Percentiles rank a stretch among this genome's conserved stretches.
These are phyloP conservation scores for Suillus ampliporus DNA, from an alignment of 768 basidiomycete species.

Conservation along the genomic window DNA sequence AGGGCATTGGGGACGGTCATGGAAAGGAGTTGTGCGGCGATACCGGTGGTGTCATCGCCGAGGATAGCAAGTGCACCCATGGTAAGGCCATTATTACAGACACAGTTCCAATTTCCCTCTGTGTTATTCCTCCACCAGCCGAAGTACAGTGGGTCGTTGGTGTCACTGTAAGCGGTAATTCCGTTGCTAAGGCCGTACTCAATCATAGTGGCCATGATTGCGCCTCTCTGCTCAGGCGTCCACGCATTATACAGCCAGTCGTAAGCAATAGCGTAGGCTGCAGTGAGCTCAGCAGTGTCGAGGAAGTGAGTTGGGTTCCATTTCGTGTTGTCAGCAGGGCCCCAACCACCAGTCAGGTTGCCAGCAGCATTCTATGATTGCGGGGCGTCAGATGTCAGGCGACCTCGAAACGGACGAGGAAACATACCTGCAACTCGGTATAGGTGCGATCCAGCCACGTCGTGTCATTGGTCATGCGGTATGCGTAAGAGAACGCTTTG, in stretches of 20 bases:
- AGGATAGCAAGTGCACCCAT: conserved; percentile 91
- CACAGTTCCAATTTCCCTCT: conserved; percentile 98
- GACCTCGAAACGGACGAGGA: conserved; percentile 4
- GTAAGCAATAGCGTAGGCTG: conserved; percentile 91
- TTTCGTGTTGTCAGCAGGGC: conserved; percentile 58
- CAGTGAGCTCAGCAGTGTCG: conserved; percentile 87
- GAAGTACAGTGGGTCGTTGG: conserved; percentile 36
- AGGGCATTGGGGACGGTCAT: conserved; percentile 77
- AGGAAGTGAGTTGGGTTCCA: conserved; percentile 96
- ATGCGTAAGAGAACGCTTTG: conserved; percentile 93
- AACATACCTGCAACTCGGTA: conserved; percentile 80
- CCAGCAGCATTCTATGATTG: conserved; percentile 71
- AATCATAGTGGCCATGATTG: conserved; percentile 76
- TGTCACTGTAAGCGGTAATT: conserved; percentile 51
- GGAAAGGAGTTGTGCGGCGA: conserved; percentile 67
- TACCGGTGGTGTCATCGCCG: conserved; percentile 79
- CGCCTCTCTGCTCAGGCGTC: conserved; percentile 71
- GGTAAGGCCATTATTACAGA: conserved; percentile 90
- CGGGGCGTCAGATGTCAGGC: not conserved
- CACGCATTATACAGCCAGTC: conserved; percentile 94
- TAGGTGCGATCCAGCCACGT: conserved; percentile 89
- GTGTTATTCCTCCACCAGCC: conserved; percentile 84
- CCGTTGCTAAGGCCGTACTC: conserved; percentile 79
- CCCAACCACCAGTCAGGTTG: conserved; percentile 69
- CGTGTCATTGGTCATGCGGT: conserved; percentile 90